A percentile compares a stretch with the other conserved stretches of the same genome.
Conservation (phyloP, 2,329 filamentous ascomycete genomes). For the Fusarium sp. region DNA sequence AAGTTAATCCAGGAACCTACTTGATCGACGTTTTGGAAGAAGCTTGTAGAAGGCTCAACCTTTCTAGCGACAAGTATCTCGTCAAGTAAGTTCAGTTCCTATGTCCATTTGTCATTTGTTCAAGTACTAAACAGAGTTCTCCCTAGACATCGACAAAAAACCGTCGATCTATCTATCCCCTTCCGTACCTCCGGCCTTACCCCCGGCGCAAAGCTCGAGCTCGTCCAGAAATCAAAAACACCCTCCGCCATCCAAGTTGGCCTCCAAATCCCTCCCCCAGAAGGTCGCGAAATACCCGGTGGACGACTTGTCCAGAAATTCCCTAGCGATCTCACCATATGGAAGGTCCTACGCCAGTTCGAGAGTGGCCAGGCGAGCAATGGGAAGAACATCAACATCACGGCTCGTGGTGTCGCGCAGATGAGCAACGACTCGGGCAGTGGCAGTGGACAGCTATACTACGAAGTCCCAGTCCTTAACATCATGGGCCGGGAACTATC, state of each 20-base stretch:
- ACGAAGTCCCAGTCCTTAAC: conserved; percentile 88
- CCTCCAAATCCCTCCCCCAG: conserved; percentile 84
- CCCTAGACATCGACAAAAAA: conserved; percentile 84
- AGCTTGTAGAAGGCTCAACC: conserved; percentile 86
- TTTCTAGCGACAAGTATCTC: conserved; percentile 80
- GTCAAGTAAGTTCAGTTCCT: conserved; percentile 75
- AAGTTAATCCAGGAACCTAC: conserved; percentile 85
- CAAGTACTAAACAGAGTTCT: background rate
- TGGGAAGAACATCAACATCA: conserved; percentile 81
- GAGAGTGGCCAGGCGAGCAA: conserved; percentile 80
- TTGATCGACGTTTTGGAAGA: conserved; percentile 89
- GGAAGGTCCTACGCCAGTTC: conserved; percentile 91
- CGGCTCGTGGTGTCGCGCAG: conserved; percentile 82
- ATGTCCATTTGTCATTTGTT: background rate
- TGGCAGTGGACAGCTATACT: conserved; percentile 83
- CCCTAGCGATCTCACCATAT: conserved; percentile 88
- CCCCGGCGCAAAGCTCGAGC: conserved; percentile 91
- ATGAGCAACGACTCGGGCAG: conserved; percentile 66
- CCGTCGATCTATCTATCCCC: conserved; percentile 86
- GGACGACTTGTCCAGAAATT: conserved; percentile 87
- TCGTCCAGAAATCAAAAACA: conserved; percentile 88
- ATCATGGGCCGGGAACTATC: conserved; percentile 86
- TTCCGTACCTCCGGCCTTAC: conserved; percentile 87
- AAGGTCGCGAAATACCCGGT: conserved; percentile 73
- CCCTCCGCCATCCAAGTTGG: conserved; percentile 89